phyloP scores from a whole-genome alignment of 371 early-diverging fungal genomes.

The Cokeromyces recurvatus region DNA sequence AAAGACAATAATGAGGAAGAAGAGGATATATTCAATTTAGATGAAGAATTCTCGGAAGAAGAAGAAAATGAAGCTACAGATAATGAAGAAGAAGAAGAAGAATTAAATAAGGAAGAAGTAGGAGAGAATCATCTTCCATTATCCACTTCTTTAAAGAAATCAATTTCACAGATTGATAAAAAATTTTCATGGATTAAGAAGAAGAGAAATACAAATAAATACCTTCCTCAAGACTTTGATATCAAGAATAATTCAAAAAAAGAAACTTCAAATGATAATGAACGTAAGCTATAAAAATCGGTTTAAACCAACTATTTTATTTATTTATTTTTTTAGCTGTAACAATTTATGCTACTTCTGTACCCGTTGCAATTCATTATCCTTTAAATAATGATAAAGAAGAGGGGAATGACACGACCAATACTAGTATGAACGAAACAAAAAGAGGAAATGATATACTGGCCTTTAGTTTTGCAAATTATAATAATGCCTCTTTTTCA shows the following conservation, averaged over 20 bases:
- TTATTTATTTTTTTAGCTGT: constrained; percentile 2
- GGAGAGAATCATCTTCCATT: background rate
- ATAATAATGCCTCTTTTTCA: constrained; percentile 19
- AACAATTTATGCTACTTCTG: constrained; percentile 22
- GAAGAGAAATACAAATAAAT: constrained; percentile 18
- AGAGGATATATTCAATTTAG: constrained; percentile 43
- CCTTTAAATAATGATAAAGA: background rate
- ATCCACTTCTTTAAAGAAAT: constrained; percentile 15
- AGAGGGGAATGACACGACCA: background rate
- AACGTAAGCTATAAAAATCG: background rate
- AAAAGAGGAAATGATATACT: too few relatives aligned
- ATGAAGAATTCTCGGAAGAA: constrained; percentile 35
- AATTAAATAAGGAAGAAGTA: background rate
- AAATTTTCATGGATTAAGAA: constrained; percentile 16
- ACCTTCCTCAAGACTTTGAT: constrained; percentile 19
- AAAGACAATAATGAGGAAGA: constrained; percentile 16
- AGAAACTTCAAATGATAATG: background rate
- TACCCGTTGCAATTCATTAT: constrained; percentile 22
- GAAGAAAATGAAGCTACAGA: constrained; percentile 1
- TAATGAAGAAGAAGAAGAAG: background rate
- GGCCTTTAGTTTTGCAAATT: constrained; percentile 21
- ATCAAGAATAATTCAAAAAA: constrained; percentile 5
- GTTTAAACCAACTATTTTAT: background rate
- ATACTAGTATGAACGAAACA: constrained; percentile 5
- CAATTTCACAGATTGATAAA: constrained; percentile 15